Conservation (phyloP, 495 filamentous ascomycete species). For the Hyaloscypha variabilis region DNA sequence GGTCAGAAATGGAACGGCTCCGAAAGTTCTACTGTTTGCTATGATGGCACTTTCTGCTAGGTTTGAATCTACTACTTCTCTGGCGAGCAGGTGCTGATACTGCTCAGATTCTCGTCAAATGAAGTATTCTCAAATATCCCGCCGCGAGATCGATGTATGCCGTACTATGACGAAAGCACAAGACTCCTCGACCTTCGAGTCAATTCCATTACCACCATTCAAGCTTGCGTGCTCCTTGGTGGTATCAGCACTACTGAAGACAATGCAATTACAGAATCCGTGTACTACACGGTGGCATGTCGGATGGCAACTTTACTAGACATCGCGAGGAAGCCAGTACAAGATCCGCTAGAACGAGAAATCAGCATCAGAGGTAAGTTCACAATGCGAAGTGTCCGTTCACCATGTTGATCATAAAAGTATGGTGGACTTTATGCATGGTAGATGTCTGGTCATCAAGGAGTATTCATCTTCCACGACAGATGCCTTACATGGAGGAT, state of each 20-base stretch:
- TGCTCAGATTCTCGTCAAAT: constrained; percentile 32
- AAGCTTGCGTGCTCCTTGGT: constrained; percentile 41
- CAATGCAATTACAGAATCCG: constrained; percentile 26
- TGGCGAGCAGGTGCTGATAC: not conserved
- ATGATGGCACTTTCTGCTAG: constrained; percentile 39
- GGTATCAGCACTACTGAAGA: constrained; percentile 31
- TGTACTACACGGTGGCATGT: constrained; percentile 34
- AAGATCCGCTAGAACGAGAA: constrained; percentile 27
- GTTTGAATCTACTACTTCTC: constrained; percentile 3
- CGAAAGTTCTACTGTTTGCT: constrained; percentile 33
- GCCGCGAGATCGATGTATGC: constrained; percentile 30
- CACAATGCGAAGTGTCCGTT: not conserved
- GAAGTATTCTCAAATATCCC: constrained; percentile 26
- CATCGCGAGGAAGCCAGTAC: constrained; percentile 14
- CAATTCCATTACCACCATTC: constrained; percentile 39
- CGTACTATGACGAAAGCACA: constrained; percentile 31
- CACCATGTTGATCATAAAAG: constrained; percentile 19
- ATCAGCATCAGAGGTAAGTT: constrained; percentile 34
- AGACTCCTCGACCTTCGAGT: constrained; percentile 34
- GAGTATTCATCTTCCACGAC: constrained; percentile 38
- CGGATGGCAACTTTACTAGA: constrained; percentile 33
- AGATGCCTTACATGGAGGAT: constrained; percentile 28
- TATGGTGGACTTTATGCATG: constrained; percentile 48
- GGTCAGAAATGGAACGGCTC: constrained; percentile 25
- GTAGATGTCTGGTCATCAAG: constrained; percentile 46